These are phyloP conservation scores for Moringa oleifera DNA, from an alignment of 345 rosid species.

Conservation along the genomic window DNA sequence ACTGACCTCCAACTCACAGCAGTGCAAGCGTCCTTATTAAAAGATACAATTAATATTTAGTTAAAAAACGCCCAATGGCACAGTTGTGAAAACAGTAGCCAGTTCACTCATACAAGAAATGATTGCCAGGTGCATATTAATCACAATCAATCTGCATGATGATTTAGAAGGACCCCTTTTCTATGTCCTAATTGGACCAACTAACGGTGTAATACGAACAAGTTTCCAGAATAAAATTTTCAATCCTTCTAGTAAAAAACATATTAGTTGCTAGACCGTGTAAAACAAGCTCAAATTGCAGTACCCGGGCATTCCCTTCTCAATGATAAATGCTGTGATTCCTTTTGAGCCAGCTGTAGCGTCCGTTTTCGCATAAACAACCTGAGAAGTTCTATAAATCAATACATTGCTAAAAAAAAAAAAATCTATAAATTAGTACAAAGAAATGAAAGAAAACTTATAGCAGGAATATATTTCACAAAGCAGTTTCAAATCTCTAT, in stretches of 20 bases:
- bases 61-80: too few relatives aligned
- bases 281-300: constrained; percentile 4
- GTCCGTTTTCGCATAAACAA: constrained; percentile 85
- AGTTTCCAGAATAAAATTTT: not conserved
- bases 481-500: not conserved
- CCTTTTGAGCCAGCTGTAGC: constrained; percentile 77
- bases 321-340: constrained; percentile 85
- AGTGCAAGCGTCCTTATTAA: too few relatives aligned
- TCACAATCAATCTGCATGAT: not conserved
- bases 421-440: too few relatives aligned
- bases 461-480: not conserved
- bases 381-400: constrained; percentile 33
- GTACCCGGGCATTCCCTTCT: constrained; percentile 95
- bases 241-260: not conserved
- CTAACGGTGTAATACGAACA: not conserved
- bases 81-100: too few relatives aligned
- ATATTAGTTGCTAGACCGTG: not conserved
- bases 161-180: too few relatives aligned
- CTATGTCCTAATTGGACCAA: not conserved
- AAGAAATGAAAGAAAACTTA: constrained; percentile 11
- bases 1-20: not conserved
- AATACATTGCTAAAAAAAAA: too few relatives aligned
- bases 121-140: too few relatives aligned
- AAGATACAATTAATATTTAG: not conserved
- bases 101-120: too few relatives aligned